A percentile compares a stretch with the other conserved stretches of the same genome.
Evolutionary conservation across 2,329 filamentous ascomycete species (phyloP).

Genomic region (Ophiocordyceps camponoti-floridani): DNA sequence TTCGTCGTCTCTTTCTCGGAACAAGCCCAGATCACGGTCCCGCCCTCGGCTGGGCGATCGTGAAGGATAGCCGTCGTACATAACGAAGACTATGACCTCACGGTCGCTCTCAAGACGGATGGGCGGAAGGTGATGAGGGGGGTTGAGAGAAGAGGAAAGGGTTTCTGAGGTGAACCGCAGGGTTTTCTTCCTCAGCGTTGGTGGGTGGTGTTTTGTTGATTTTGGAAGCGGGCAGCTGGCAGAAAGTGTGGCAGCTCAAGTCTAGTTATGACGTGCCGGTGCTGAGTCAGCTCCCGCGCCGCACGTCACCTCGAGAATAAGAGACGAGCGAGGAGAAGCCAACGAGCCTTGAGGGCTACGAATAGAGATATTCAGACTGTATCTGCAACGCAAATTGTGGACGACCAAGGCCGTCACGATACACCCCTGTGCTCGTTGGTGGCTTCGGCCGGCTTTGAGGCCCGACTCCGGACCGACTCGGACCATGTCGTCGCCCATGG

Average conservation of each 20-base stretch:
- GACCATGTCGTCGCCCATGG: not conserved
- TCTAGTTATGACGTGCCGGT: too few relatives aligned
- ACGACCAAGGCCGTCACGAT: not conserved
- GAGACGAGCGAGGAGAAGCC: too few relatives aligned
- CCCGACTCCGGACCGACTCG: not conserved
- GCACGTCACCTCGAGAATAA: too few relatives aligned
- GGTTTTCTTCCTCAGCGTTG: not conserved
- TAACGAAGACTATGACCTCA: constrained; percentile 11
- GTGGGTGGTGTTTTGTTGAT: not conserved
- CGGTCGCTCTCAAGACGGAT: constrained; percentile 1
- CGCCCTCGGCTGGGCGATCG: constrained; percentile 13
- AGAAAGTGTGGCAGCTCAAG: not conserved
- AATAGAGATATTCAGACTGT: not conserved
- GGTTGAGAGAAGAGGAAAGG: not conserved
- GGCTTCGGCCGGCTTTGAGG: not conserved
- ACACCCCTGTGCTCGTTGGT: not conserved
- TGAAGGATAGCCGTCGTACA: constrained; percentile 24
- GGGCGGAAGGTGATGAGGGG: not conserved
- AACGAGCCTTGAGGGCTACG: too few relatives aligned
- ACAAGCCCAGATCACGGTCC: constrained; percentile 2
- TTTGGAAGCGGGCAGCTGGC: not conserved
- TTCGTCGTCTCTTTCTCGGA: constrained; percentile 8
- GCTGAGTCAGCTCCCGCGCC: too few relatives aligned
- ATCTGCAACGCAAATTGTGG: not conserved
- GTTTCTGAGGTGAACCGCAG: not conserved